phyloP scores from a whole-genome alignment of 306 rosid species.

The Cicer bijugum region DNA sequence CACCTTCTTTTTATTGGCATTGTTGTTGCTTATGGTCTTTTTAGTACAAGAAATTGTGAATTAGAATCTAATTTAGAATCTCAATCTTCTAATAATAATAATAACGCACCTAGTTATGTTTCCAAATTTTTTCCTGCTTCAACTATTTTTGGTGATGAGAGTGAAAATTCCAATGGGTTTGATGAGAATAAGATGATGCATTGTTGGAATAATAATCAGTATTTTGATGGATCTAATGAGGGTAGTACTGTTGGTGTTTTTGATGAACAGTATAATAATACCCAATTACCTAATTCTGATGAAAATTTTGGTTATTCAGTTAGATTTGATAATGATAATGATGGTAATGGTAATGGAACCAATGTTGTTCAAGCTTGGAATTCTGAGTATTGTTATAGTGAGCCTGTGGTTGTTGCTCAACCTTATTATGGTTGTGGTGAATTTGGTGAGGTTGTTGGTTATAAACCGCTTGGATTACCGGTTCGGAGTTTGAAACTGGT shows the following conservation, averaged over 20 bases:
- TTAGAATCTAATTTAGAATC: constrained; percentile 51
- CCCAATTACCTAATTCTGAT: constrained; percentile 46
- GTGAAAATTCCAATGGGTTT: constrained; percentile 52
- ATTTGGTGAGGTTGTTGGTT: constrained; percentile 51
- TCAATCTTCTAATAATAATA: constrained; percentile 39
- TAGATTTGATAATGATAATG: constrained; percentile 45
- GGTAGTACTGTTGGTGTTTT: constrained; percentile 48
- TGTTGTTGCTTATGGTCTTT: constrained; percentile 84
- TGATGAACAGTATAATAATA: constrained; percentile 58
- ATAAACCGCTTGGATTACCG: constrained; percentile 78
- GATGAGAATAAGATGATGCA: constrained; percentile 56
- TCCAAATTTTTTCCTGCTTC: constrained; percentile 68
- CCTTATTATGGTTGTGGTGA: constrained; percentile 54
- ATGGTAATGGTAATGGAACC: constrained; percentile 39
- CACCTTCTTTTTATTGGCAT: constrained; percentile 81
- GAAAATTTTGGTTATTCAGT: constrained; percentile 44
- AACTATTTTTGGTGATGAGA: constrained; percentile 60
- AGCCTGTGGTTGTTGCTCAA: constrained; percentile 67
- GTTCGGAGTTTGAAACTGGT: constrained; percentile 72
- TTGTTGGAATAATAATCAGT: constrained; percentile 53
- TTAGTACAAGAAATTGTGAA: constrained; percentile 68
- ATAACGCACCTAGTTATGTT: constrained; percentile 56
- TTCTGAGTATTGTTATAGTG: constrained; percentile 65
- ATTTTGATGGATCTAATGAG: constrained; percentile 47
- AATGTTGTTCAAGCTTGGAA: constrained; percentile 73